Conservation (phyloP, 2,329 filamentous ascomycete species). For the Fusarium verrucosum region DNA sequence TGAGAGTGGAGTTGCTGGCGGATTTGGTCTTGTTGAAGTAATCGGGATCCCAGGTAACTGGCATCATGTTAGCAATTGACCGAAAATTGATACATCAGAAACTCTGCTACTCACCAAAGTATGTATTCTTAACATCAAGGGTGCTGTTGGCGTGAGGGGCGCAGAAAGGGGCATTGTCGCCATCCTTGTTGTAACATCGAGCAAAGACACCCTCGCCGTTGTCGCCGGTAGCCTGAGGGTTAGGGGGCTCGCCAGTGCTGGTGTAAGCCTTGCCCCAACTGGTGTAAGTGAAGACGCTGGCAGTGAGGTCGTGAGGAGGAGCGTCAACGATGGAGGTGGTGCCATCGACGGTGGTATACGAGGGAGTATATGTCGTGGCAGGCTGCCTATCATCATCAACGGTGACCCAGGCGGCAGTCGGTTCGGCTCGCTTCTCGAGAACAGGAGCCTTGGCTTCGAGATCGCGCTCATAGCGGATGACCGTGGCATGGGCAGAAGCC, state of each 20-base stretch:
- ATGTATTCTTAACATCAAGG: slow-evolving; percentile 57
- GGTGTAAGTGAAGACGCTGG: slow-evolving; percentile 53
- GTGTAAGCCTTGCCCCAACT: slow-evolving; percentile 51
- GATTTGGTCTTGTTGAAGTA: slow-evolving; percentile 58
- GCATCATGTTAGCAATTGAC: not conserved
- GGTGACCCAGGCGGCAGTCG: slow-evolving; percentile 61
- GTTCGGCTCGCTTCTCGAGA: slow-evolving; percentile 44
- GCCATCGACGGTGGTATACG: slow-evolving; percentile 57
- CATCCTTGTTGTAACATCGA: slow-evolving; percentile 59
- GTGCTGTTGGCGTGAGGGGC: slow-evolving; percentile 55
- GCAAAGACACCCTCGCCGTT: slow-evolving; percentile 60
- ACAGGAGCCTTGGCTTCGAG: slow-evolving; percentile 12
- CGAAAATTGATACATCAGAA: not conserved
- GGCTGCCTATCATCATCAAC: slow-evolving; percentile 59
- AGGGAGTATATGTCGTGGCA: slow-evolving; percentile 59
- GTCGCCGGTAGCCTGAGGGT: slow-evolving; percentile 55
- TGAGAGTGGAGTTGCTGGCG: slow-evolving; percentile 48
- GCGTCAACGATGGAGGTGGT: slow-evolving; percentile 52
- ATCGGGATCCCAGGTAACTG: slow-evolving; percentile 67
- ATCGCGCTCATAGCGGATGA: slow-evolving; percentile 33
- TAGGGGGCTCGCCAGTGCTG: slow-evolving; percentile 55
- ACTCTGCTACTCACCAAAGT: slow-evolving; percentile 57
- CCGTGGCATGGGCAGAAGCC: slow-evolving; percentile 39
- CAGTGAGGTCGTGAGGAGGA: slow-evolving; percentile 59
- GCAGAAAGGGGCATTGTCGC: slow-evolving; percentile 62